phyloP scores from a whole-genome alignment of 176 grass and related monocot genomes.

The sorghum (Sorghum bicolor) region DNA sequence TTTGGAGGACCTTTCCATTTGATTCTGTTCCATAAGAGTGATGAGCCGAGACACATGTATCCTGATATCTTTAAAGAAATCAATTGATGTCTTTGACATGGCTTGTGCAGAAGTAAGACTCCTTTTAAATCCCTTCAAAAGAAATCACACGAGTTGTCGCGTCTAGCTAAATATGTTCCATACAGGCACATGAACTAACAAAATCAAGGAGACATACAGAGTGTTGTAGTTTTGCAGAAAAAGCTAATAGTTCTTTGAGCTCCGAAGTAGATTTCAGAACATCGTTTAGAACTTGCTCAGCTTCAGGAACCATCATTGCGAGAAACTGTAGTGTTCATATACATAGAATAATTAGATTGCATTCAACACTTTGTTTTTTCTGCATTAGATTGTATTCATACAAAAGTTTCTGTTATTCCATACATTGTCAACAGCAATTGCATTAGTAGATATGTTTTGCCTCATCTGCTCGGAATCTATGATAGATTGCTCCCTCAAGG shows the following conservation, averaged over 20 bases:
- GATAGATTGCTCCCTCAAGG: conserved; percentile 36
- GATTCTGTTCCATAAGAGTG: conserved; percentile 52
- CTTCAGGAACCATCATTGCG: conserved; percentile 56
- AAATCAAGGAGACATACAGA: conserved; percentile 43
- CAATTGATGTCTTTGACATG: conserved; percentile 63
- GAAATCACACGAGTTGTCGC: not conserved
- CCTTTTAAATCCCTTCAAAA: conserved; percentile 58
- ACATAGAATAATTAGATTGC: conserved; percentile 16
- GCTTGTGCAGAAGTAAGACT: conserved; percentile 61
- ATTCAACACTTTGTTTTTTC: not conserved
- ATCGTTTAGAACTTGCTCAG: conserved; percentile 56
- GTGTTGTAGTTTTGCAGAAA: conserved; percentile 56
- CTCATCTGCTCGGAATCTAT: conserved; percentile 52
- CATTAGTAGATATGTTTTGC: conserved; percentile 45
- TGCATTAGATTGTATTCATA: conserved; percentile 23
- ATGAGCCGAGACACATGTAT: conserved; percentile 38
- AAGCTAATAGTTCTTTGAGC: conserved; percentile 52
- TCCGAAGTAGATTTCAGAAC: conserved; percentile 56
- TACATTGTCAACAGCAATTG: conserved; percentile 67
- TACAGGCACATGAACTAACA: not conserved
- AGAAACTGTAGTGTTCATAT: conserved; percentile 54
- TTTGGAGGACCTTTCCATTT: conserved; percentile 31
- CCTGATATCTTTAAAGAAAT: conserved; percentile 58
- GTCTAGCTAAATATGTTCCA: conserved; percentile 18
- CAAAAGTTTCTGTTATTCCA: conserved; percentile 7